Percentiles rank a stretch among this genome's conserved stretches.
These are phyloP conservation scores for Coelastrella sp. DNA, from an alignment of 139 green algal species.

Conservation along the genomic window DNA sequence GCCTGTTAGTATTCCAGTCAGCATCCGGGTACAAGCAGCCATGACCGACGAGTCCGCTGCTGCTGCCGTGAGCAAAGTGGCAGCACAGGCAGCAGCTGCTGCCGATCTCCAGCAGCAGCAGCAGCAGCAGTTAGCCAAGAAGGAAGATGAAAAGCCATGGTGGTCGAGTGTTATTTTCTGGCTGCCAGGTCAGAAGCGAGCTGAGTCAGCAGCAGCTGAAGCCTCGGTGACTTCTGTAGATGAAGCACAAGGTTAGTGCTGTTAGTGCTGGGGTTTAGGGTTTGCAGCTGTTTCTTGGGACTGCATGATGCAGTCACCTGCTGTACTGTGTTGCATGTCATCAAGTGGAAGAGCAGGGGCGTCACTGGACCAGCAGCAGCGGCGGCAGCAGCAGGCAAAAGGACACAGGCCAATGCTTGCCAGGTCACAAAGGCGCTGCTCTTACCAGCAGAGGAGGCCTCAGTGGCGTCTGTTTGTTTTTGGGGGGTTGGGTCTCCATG, in stretches of 20 bases:
- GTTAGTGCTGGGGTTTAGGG: not conserved
- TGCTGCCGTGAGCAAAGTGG: not conserved
- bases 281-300: not conserved
- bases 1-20: not conserved
- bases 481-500: not conserved
- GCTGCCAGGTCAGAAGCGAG: slow-evolving; percentile 31
- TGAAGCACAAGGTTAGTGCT: not conserved
- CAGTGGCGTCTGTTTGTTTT: not conserved
- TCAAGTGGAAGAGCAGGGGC: too few species aligned
- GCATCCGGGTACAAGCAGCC: not conserved
- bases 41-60: not conserved
- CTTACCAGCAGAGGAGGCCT: not conserved
- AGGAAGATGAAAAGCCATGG: slow-evolving; percentile 4
- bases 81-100: not conserved
- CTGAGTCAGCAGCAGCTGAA: not conserved
- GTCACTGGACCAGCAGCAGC: not conserved
- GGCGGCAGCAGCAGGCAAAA: not conserved
- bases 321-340: too few species aligned
- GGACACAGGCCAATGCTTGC: too few species aligned
- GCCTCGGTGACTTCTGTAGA: not conserved
- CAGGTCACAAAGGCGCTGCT: not conserved
- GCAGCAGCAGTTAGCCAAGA: slow-evolving; percentile 14
- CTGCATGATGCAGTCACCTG: too few species aligned
- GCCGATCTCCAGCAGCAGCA: slow-evolving; percentile 18
- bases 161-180: not conserved